Evolutionary conservation across 2,329 filamentous ascomycete genomes (phyloP), one percentile per base, ranked within the genome.

Genomic region (Hirsutella rhossiliensis): DNA sequence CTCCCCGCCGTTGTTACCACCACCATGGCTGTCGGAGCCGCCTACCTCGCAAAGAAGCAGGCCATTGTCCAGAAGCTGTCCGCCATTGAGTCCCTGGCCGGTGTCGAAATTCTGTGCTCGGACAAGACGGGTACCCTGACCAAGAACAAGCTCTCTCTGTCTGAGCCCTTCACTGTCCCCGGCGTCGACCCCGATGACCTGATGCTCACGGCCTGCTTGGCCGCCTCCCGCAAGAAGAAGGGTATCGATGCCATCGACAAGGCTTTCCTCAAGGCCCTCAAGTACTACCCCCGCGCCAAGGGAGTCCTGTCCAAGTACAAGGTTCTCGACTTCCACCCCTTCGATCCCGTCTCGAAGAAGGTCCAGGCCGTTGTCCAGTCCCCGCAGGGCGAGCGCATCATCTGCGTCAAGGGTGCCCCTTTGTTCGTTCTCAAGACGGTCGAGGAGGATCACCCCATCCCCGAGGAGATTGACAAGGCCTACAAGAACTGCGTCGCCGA

Each of bases 181-280:
- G 87, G 87, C 58, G 84, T 94, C 47, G 84, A 89, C 54, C 76
- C 83, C 31, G 84, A 92, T 64, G 87, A 94, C 57, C 82, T 94
- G 50, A 94, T 94, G 86, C 75, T 94, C 52, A 92, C 87, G 69
- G 87, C 87, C 57, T 94, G 87, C 64, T 70, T 94, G 58, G 87
- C 87, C 58, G 87, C 87, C 50, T 90, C 84, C 53, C 84, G 87
- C 71, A 94, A 92, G 78, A 90, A 89, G 77, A 94, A 94, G 75
- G 87, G 87, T 72, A 89, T 94, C 51, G 87, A 94, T 62, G 85
- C 88, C 54, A 94, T 94, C 55, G 88, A 94, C 76, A 92, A 90
- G 75, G 87, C 87, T 61, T 94, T 94, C 74, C 75, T 94, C 54
- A 94, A 92, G 72, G 77, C 84, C 19, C 79, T 94, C 50, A 78